These are phyloP conservation scores for Erigeron canadensis DNA, from an alignment of 129 eudicot species.

Conservation along the genomic window DNA sequence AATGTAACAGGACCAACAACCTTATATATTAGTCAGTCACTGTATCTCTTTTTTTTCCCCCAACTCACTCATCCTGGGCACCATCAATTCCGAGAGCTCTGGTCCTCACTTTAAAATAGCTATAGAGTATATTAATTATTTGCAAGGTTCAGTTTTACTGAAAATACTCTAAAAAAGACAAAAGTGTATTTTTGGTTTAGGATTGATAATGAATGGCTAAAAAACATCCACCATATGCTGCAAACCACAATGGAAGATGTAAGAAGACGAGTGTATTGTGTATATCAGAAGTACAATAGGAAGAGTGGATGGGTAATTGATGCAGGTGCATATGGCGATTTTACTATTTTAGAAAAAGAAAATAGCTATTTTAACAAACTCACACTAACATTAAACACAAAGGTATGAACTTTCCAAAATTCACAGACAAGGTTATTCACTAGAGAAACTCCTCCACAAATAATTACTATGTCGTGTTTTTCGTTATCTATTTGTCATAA, in stretches of 20 bases:
- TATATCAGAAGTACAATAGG: neutral
- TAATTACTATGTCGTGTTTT: conserved; percentile 20
- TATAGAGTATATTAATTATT: too few relatives aligned
- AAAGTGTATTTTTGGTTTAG: neutral
- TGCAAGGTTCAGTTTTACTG: neutral
- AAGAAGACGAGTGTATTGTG: neutral
- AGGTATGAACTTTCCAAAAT: conserved; percentile 37
- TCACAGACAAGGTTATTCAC: conserved; percentile 18
- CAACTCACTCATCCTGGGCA: neutral
- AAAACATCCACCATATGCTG: neutral
- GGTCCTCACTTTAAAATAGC: neutral
- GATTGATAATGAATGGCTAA: neutral
- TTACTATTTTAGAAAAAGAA: neutral
- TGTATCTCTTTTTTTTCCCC: neutral
- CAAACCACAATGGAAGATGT: neutral
- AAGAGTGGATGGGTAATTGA: neutral
- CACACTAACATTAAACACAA: conserved; percentile 39
- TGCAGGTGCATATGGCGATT: neutral
- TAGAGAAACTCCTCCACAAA: conserved; percentile 33
- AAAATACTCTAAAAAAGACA: neutral
- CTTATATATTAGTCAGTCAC: neutral
- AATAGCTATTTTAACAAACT: conserved; percentile 23
- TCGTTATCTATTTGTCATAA: conserved; percentile 25
- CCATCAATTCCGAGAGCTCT: neutral
- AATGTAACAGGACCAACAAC: neutral